Evolutionary conservation across 2,329 filamentous ascomycete genomes (phyloP), one percentile per base, ranked within the genome.

Genomic region (Cadophora gregata): DNA sequence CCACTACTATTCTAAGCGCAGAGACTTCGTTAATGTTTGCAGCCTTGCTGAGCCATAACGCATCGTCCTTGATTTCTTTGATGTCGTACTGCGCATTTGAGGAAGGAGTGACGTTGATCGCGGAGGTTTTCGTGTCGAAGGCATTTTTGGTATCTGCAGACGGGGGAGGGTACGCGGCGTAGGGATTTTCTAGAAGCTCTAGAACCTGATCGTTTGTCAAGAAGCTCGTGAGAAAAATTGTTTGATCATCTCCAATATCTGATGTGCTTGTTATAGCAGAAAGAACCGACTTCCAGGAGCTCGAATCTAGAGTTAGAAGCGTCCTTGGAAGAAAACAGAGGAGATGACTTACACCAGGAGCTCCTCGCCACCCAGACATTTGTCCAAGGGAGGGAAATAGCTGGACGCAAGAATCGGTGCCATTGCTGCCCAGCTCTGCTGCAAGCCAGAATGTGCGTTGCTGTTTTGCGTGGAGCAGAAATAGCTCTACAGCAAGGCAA

Each of bases 371-470:
- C 87, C 90, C 76, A 98, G 85, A 81, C 93, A 96, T 78, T 91
- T 89, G 80, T 93, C 91, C 80, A 97, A 85, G 77, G 93, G 88
- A 77, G 94, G 93, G 76, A 96, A 91, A 81, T 94, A 96, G 78
- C 86, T 84, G 77, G 83, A 82, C 81, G 91, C 89, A 76, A 87
- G 85, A 77, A 87, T 82, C 80, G 89, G 85, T 82, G 88, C 90
- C 90, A 93, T 93, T 82, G 66, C 71, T 72, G 68, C 81, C 79
- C 81, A 80, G 80, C 81, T 85, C 81, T 83, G 81, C 69, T 83
- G 81, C 69, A 74, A 73, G 72, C 69, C 70, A 71, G 65, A 73
- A 66, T 70, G 59, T 70, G 59, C 64, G 67, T 61, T 59, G 66
- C 59, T 62, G 65, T 56, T 67, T 73, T 72, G 69, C 66, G 64